These are phyloP conservation scores for Davidsoniella virescens DNA, from an alignment of 2,329 filamentous ascomycete genomes.

Conservation along the genomic window DNA sequence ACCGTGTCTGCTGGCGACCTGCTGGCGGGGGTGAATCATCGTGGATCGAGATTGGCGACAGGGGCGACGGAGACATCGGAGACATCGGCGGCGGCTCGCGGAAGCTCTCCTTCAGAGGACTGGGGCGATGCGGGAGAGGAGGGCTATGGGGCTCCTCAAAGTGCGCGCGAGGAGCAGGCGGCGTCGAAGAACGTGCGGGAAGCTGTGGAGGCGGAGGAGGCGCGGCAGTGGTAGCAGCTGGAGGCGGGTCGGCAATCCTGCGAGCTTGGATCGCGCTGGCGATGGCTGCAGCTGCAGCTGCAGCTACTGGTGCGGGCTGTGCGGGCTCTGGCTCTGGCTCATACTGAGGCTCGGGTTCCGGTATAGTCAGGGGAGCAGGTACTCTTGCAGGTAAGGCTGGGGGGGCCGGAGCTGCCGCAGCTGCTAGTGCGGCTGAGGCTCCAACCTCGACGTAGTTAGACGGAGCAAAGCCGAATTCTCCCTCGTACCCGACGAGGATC, in stretches of 20 bases:
- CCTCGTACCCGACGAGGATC: conserved; percentile 75
- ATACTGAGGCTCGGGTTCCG: conserved; percentile 16
- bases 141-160: conserved; percentile 18
- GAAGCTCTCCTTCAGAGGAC: conserved; percentile 7
- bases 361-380: conserved; percentile 19
- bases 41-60: conserved; percentile 19
- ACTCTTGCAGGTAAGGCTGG: conserved; percentile 31
- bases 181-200: conserved; percentile 17
- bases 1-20: conserved; percentile 29
- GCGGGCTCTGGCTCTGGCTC: conserved; percentile 17
- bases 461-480: conserved; percentile 85
- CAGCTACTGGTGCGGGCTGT: not conserved
- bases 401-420: conserved; percentile 19
- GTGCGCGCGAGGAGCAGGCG: conserved; percentile 15
- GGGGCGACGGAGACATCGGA: conserved; percentile 7
- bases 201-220: conserved; percentile 17
- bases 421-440: conserved; percentile 25
- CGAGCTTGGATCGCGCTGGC: conserved; percentile 39
- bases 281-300: conserved; percentile 27
- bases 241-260: conserved; percentile 15
- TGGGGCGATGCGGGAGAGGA: conserved; percentile 23
- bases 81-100: conserved; percentile 10
- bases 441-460: conserved; percentile 78
- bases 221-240: not conserved
- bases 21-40: conserved; percentile 32